These are phyloP conservation scores for Orychophragmus violaceus DNA, from an alignment of 345 rosid species.

Conservation along the genomic window DNA sequence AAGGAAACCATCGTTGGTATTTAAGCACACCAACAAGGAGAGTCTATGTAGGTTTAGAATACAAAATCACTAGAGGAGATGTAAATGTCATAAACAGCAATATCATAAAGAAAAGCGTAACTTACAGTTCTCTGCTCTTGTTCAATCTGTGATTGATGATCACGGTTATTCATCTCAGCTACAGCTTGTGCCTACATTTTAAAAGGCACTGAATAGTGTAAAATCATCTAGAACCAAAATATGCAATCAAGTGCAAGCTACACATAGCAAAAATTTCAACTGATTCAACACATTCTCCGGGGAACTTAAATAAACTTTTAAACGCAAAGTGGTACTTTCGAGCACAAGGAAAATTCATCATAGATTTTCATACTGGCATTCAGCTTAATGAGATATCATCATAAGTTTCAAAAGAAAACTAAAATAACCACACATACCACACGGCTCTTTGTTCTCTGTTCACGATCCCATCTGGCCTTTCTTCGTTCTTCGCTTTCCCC, in stretches of 20 bases:
- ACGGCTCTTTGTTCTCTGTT: no score
- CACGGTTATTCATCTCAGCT: slow-evolving; percentile 88
- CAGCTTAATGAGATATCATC: slow-evolving; percentile 3
- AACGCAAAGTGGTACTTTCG: neutral
- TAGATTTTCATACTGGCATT: neutral
- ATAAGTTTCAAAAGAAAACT: slow-evolving; percentile 3
- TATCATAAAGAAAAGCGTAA: neutral
- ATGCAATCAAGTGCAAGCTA: no score
- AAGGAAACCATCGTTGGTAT: no score
- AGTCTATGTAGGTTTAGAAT: neutral
- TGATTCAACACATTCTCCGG: no score
- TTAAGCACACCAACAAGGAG: neutral
- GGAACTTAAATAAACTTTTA: neutral
- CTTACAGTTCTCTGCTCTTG: slow-evolving; percentile 91
- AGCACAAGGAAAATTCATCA: neutral
- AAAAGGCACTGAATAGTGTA: no score
- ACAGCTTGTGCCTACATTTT: no score
- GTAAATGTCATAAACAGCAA: neutral
- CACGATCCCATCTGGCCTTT: slow-evolving; percentile 68
- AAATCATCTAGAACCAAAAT: no score
- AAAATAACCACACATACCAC: slow-evolving; percentile 46
- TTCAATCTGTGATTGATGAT: slow-evolving; percentile 60
- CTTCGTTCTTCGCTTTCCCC: slow-evolving; percentile 86
- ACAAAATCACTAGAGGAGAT: neutral
- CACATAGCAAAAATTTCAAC: no score